Conservation (phyloP, 305 asterid species). For the Coffea humblotiana region DNA sequence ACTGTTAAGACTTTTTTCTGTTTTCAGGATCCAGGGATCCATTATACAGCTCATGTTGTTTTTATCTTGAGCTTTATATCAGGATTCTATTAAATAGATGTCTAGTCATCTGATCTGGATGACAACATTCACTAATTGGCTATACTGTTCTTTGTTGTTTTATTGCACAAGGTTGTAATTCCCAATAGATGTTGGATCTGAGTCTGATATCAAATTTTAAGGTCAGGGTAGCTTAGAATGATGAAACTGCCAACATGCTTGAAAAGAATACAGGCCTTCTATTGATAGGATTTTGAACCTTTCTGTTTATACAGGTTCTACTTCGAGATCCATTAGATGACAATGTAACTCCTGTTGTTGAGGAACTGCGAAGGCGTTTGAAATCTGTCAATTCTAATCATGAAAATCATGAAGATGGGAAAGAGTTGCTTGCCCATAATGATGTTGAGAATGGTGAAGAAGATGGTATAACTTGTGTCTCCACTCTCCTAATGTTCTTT, state of each 20-base stretch:
- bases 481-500: background rate
- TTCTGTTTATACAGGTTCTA: slow-evolving; percentile 45
- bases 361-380: slow-evolving; percentile 76
- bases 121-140: no score
- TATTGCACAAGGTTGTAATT: background rate
- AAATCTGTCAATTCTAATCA: slow-evolving; percentile 41
- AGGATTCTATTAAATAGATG: background rate
- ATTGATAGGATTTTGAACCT: background rate
- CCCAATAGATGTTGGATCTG: background rate
- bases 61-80: background rate
- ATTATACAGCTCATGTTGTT: background rate
- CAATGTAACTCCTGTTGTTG: slow-evolving; percentile 67
- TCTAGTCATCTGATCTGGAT: background rate
- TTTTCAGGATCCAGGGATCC: no score
- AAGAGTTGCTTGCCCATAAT: slow-evolving; percentile 41
- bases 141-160: background rate
- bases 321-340: slow-evolving; percentile 83
- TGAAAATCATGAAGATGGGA: slow-evolving; percentile 59
- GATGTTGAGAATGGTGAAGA: slow-evolving; percentile 73
- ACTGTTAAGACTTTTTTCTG: background rate
- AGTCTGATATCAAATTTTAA: background rate
- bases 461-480: slow-evolving; percentile 55
- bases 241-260: background rate
- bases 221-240: background rate
- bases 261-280: no score